phyloP scores from a whole-genome alignment of 345 rosid genomes.

The Syzygium aqueum region DNA sequence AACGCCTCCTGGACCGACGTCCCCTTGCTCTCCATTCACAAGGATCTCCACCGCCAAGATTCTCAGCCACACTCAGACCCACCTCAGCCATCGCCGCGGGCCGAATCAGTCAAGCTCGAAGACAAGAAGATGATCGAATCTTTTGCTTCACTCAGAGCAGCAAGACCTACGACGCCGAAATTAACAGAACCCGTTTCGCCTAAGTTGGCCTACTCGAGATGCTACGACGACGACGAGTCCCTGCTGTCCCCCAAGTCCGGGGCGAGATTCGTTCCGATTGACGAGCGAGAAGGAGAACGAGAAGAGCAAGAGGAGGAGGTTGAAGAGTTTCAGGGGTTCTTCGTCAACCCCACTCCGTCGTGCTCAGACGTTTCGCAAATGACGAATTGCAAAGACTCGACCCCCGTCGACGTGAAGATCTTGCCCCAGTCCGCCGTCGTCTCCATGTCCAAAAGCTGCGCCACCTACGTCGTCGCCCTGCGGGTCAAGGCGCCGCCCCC shows the following conservation, averaged over 20 bases:
- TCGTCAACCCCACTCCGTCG: not conserved
- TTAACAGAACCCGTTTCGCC: not conserved
- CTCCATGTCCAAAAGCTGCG: conserved; percentile 45
- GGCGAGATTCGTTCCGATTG: conserved; percentile 20
- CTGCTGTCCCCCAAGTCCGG: conserved; percentile 30
- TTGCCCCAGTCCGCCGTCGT: conserved; percentile 64
- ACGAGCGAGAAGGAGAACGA: conserved; percentile 21
- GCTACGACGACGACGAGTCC: conserved; percentile 83
- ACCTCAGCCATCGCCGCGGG: not conserved
- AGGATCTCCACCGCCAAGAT: conserved; percentile 3
- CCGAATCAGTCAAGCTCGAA: conserved; percentile 12
- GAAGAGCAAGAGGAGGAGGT: conserved; percentile 19
- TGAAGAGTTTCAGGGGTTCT: conserved; percentile 71
- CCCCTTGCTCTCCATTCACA: conserved; percentile 44
- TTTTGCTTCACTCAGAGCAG: conserved; percentile 18
- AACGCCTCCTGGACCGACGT: conserved; percentile 60
- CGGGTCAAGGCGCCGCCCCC: conserved; percentile 63
- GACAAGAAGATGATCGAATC: conserved; percentile 24
- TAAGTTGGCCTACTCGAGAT: conserved; percentile 16
- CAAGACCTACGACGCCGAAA: not conserved
- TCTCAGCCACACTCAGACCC: not conserved
- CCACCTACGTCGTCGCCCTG: conserved; percentile 59
- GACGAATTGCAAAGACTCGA: conserved; percentile 11
- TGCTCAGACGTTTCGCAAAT: not conserved
- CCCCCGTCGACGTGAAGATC: conserved; percentile 48